Evolutionary conservation across 2,329 filamentous ascomycete genomes (phyloP).

Genomic region (Parastagonospora avenae): DNA sequence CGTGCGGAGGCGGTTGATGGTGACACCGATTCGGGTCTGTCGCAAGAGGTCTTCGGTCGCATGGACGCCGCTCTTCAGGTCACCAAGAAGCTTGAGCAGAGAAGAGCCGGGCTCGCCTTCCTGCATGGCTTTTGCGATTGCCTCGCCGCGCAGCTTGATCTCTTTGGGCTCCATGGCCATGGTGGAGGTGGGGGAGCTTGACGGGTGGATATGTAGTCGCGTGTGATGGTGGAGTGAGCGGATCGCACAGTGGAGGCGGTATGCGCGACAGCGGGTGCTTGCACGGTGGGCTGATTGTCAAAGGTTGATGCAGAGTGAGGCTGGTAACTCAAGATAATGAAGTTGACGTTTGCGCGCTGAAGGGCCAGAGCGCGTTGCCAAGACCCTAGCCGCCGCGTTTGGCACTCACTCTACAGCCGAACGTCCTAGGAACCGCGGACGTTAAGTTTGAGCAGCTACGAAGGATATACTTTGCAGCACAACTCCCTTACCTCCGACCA

Average conservation of each 20-base stretch:
- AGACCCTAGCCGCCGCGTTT: slow-evolving; percentile 23
- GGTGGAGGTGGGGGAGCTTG: slow-evolving; percentile 8
- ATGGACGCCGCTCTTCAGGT: slow-evolving; percentile 77
- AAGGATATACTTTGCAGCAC: background rate
- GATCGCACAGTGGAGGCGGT: background rate
- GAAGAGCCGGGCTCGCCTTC: slow-evolving; percentile 75
- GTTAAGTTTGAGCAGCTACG: background rate
- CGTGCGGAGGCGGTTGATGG: slow-evolving; percentile 82
- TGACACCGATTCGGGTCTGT: slow-evolving; percentile 88
- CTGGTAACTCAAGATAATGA: slow-evolving; percentile 10
- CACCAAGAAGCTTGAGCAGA: slow-evolving; percentile 75
- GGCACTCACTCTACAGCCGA: background rate
- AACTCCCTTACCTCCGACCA: background rate
- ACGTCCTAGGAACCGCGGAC: background rate
- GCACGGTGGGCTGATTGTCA: slow-evolving; percentile 1
- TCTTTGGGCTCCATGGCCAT: slow-evolving; percentile 77
- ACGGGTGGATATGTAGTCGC: slow-evolving; percentile 7
- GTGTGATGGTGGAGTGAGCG: slow-evolving; percentile 5
- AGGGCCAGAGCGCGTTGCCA: slow-evolving; percentile 19
- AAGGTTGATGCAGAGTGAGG: slow-evolving; percentile 1
- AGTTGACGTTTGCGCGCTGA: slow-evolving; percentile 19
- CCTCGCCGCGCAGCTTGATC: slow-evolving; percentile 76
- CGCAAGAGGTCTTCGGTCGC: slow-evolving; percentile 90
- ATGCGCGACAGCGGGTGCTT: slow-evolving; percentile 3
- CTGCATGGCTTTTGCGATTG: slow-evolving; percentile 77